These are phyloP conservation scores for Jamesozyma hellenica DNA, from an alignment of 805 yeast species.

Conservation along the genomic window DNA sequence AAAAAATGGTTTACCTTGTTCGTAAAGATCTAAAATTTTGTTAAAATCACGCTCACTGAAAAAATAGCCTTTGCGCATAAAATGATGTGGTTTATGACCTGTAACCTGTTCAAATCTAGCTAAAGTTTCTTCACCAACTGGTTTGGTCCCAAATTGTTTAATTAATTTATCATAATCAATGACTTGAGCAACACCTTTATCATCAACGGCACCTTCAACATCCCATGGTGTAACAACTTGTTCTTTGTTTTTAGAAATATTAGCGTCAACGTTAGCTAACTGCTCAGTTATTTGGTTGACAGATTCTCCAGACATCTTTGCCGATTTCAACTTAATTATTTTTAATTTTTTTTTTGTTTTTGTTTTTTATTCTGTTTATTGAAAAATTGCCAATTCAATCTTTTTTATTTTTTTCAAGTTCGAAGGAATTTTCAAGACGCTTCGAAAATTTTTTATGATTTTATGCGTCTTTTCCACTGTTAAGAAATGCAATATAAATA, in stretches of 20 bases:
- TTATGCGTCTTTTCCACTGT: neutral
- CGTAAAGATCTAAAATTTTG: constrained; percentile 76
- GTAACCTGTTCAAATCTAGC: constrained; percentile 70
- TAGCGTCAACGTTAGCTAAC: constrained; percentile 12
- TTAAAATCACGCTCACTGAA: constrained; percentile 81
- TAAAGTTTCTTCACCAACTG: constrained; percentile 60
- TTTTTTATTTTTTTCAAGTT: no score
- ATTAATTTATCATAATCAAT: constrained; percentile 88
- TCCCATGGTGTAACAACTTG: constrained; percentile 94
- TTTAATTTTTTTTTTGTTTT: neutral
- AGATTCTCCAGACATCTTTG: constrained; percentile 3
- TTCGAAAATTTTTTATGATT: neutral
- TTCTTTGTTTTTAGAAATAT: constrained; percentile 23
- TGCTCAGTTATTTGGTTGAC: constrained; percentile 15
- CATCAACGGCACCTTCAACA: constrained; percentile 95
- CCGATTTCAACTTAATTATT: neutral
- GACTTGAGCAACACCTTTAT: constrained; percentile 71
- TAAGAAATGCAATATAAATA: no score
- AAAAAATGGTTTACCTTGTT: constrained; percentile 90
- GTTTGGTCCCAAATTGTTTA: constrained; percentile 75
- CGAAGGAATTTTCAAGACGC: neutral
- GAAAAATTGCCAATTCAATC: no score
- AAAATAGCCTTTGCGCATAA: constrained; percentile 81
- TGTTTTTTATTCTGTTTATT: no score
- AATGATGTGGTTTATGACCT: constrained; percentile 85